Base-by-base conservation (phyloP, 257 asterid genomes). In the Lycium ferocissimum region DNA sequence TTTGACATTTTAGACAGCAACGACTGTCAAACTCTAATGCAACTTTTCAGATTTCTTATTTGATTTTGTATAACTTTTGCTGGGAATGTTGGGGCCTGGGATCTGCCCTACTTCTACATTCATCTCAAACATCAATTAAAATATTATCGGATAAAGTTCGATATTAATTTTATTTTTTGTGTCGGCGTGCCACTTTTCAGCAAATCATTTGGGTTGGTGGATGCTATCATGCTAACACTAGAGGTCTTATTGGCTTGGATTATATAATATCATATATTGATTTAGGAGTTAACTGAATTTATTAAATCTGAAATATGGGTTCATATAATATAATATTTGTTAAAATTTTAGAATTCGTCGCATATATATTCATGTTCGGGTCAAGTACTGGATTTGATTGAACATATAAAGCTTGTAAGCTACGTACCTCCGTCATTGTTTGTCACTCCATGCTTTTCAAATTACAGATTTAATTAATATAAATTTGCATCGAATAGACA, bases 71-170 rank as follows among this genome's bases (percentile, higher is more conserved):
- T 9, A 8, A 57, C 1, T 12, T 54, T 54, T 54, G 18, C 6
- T 54, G 18, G 59, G 18, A 12, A 12, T 18, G 18, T 54, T 18
- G 59, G 66, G 11, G 49, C 33, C 40, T 38, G 59, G 53, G 26
- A 83, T 83, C 87, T 71, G 6, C 43, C 33, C 4, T 40, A 84
- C 20, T 87, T 87, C 90, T 75, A 83, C 90, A 83, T 47, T 85
- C 85, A 82, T 89, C 89, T 54, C 47, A 88, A 89, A 86, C 33
- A 80, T 62, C 84, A 53, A 56, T 20, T 81, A 78, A n/a, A 84
- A 18, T 45, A 86, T 43, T 79, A 71, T 1, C 43, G 7, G 13
- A 47, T 73, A 45, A 43, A 47, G 80, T 73, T 73, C 3, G 9
- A 18, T 18, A 18, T 43, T 40, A 15, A 37, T 37, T 14, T 12